These are phyloP conservation scores for Sclerotinia trifoliorum DNA, from an alignment of 2,329 filamentous ascomycete genomes.

Conservation along the genomic window DNA sequence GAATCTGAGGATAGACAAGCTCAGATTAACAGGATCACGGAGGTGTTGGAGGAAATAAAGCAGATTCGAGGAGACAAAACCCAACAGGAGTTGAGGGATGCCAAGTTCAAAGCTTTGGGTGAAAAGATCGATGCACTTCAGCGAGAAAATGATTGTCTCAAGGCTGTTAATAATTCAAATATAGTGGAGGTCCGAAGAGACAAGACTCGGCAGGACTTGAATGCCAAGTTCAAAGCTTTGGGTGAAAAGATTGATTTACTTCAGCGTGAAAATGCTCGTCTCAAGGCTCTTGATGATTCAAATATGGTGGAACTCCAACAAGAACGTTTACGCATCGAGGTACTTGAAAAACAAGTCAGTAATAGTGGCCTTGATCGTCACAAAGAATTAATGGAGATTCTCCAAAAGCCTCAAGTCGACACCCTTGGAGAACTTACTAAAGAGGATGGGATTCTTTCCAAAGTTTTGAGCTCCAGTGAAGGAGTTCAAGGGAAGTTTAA, in stretches of 20 bases:
- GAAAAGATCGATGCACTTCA: not conserved
- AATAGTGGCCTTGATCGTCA: slow-evolving; percentile 12
- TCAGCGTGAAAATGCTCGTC: not conserved
- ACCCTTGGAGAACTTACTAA: slow-evolving; percentile 28
- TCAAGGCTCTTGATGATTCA: not conserved
- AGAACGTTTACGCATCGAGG: not conserved
- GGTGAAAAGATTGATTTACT: not conserved
- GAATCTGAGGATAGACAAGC: not conserved
- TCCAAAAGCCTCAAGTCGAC: slow-evolving; percentile 28
- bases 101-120: not conserved
- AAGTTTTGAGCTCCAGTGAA: slow-evolving; percentile 26
- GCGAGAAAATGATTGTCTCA: not conserved
- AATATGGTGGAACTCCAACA: not conserved
- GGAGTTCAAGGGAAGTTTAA: slow-evolving; percentile 38
- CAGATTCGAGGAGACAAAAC: not conserved
- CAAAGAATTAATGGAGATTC: slow-evolving; percentile 30
- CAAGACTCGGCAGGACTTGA: not conserved
- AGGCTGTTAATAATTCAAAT: not conserved
- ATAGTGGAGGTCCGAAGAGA: not conserved
- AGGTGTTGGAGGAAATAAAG: slow-evolving; percentile 14
- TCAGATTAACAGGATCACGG: not conserved
- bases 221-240: not conserved
- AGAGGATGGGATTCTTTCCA: slow-evolving; percentile 30
- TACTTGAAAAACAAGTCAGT: slow-evolving; percentile 11
- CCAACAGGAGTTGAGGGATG: not conserved